Conservation (phyloP, 108 stramenopile genomes). For the Pseudonitzschia multistriata region DNA sequence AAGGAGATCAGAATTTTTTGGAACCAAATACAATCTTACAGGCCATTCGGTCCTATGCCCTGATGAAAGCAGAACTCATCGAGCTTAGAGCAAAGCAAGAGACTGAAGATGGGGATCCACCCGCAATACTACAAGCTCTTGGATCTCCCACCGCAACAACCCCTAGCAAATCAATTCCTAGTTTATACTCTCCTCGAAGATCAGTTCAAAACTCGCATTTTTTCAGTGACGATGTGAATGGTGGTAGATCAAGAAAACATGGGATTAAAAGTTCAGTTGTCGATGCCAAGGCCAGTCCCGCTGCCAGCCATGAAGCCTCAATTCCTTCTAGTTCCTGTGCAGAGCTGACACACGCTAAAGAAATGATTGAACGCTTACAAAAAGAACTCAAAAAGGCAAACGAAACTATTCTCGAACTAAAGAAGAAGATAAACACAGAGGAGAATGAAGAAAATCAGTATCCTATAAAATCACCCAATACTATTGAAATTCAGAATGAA, state of each 20-base stretch:
- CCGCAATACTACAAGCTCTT: constrained; percentile 32
- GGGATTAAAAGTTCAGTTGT: no score
- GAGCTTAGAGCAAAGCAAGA: constrained; percentile 28
- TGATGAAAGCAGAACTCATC: constrained; percentile 37
- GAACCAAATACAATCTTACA: constrained; percentile 28
- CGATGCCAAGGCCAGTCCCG: no score
- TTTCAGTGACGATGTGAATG: no score
- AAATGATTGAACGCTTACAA: background rate
- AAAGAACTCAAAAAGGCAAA: constrained; percentile 5
- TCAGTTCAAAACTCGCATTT: no score
- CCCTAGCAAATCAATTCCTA: background rate
- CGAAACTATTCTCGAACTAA: constrained; percentile 4
- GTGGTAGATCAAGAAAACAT: background rate
- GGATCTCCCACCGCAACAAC: constrained; percentile 23
- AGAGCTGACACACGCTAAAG: background rate
- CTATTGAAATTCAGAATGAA: no score
- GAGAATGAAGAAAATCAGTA: background rate
- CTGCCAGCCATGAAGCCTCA: no score
- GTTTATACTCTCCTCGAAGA: no score
- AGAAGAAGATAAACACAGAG: background rate
- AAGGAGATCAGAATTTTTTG: constrained; percentile 4
- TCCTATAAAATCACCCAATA: no score
- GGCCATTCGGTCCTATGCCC: constrained; percentile 34
- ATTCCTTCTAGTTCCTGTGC: no score
- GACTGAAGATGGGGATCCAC: constrained; percentile 25